These are phyloP conservation scores for Mycosphaerelloides madeirae DNA, from an alignment of 2,329 filamentous ascomycete species.

Conservation along the genomic window DNA sequence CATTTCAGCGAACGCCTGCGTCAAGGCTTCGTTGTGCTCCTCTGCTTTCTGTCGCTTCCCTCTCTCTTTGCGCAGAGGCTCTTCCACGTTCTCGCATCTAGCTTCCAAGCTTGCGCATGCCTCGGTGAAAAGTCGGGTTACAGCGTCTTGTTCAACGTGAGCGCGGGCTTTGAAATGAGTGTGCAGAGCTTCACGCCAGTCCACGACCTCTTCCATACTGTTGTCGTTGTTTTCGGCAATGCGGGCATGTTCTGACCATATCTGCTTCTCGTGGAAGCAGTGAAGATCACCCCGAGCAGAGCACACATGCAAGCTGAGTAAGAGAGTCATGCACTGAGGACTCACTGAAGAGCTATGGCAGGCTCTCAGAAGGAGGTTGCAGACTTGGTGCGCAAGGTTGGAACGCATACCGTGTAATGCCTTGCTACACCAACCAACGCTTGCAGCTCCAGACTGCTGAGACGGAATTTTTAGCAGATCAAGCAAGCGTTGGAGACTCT, in stretches of 20 bases:
- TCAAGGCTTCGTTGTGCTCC: slow-evolving; percentile 35
- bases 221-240: slow-evolving; percentile 3
- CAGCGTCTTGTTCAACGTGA: slow-evolving; percentile 41
- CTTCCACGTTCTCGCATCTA: slow-evolving; percentile 53
- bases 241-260: slow-evolving; percentile 8
- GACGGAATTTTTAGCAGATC: background rate
- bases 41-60: slow-evolving; percentile 33
- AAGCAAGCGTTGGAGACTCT: slow-evolving; percentile 8
- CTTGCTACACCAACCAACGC: slow-evolving; percentile 14
- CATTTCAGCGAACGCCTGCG: slow-evolving; percentile 34
- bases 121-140: slow-evolving; percentile 48
- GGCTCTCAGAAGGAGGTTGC: slow-evolving; percentile 16
- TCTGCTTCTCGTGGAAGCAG: slow-evolving; percentile 14
- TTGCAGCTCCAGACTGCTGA: background rate
- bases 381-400: slow-evolving; percentile 18
- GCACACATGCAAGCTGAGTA: slow-evolving; percentile 17
- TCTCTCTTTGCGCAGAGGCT: slow-evolving; percentile 47
- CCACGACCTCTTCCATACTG: slow-evolving; percentile 9
- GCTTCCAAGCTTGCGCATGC: slow-evolving; percentile 54
- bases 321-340: slow-evolving; percentile 12
- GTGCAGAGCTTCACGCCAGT: slow-evolving; percentile 49
- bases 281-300: slow-evolving; percentile 15
- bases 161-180: slow-evolving; percentile 42
- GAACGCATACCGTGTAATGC: slow-evolving; percentile 15
- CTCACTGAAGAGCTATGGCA: slow-evolving; percentile 12